Base-by-base conservation (phyloP, 495 filamentous ascomycete species). In the Pyrenopolyporus hunteri region DNA sequence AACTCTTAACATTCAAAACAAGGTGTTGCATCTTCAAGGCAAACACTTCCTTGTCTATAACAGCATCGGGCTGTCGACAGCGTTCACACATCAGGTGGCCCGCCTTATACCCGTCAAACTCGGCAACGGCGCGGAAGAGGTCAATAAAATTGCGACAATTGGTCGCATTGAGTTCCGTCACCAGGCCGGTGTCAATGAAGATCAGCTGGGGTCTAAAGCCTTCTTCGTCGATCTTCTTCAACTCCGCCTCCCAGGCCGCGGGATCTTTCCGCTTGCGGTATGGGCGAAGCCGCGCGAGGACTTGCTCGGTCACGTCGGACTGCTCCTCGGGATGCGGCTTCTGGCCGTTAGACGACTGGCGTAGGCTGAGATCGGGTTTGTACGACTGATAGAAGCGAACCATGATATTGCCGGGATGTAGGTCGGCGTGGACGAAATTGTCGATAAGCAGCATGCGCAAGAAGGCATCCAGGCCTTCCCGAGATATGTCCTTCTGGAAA, bases 391-490 rank as follows among this genome's bases (percentile, higher is more conserved):
- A 97, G 75, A 99, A 99, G 56, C 95, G 91, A 40, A 99, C 95
- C 93, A 99, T 98, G 77, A 99, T 98, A 71, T 99, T 99, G 6
- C 95, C 95, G 0, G 95, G 95, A 66, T 99, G 95, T 7, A 99
- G 79, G 73, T 99, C 95, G n/a, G 95, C 94, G 66, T 99, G 95
- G 47, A 97, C 86, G 70, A 99, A 99, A 68, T 99, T 98, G 71
- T 99, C 95, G 46, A 99, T 88, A 9, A 99, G 81, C 2, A 99
- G 80, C 95, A 99, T 99, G 58, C 91, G 91, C 50, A 99, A 74
- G 75, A 99, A 99, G n/a, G 93, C 92, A 68, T 99, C 92, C 4
- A 99, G 84, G 3, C 95, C 95, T 79, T 98, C 93, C 59, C 94
- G 88, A 8, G 94, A 91, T 55, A 99, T 96, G 45, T 97, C 95